Evolutionary conservation across 2,329 filamentous ascomycete species (phyloP).

Genomic region (Penicillium glabrum): DNA sequence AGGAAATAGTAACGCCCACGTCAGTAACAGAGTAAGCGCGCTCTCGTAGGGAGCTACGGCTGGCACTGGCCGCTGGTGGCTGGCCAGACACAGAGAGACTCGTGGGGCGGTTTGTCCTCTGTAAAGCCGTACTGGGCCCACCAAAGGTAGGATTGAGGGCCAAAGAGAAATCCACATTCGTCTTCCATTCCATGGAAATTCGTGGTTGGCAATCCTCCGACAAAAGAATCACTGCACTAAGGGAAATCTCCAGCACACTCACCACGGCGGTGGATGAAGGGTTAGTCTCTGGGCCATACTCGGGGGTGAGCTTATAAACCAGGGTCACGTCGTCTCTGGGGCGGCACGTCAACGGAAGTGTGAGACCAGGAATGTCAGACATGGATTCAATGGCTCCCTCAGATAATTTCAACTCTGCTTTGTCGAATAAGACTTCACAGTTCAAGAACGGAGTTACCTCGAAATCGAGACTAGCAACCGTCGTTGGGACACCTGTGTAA

Average conservation of each 20-base stretch:
- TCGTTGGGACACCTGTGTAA: slow-evolving; percentile 44
- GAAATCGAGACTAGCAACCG: slow-evolving; percentile 56
- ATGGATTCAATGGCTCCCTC: slow-evolving; percentile 50
- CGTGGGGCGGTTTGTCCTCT: slow-evolving; percentile 46
- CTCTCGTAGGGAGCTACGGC: slow-evolving; percentile 37
- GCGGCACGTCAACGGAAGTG: slow-evolving; percentile 43
- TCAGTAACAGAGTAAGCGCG: slow-evolving; percentile 41
- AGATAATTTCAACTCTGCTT: slow-evolving; percentile 47
- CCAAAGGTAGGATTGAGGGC: slow-evolving; percentile 49
- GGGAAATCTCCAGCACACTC: slow-evolving; percentile 47
- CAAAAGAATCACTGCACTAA: slow-evolving; percentile 44
- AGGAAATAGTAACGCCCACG: slow-evolving; percentile 55
- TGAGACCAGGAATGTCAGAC: slow-evolving; percentile 35
- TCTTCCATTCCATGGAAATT: slow-evolving; percentile 51
- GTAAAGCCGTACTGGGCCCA: slow-evolving; percentile 45
- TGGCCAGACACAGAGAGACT: slow-evolving; percentile 40
- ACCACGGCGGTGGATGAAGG: slow-evolving; percentile 39
- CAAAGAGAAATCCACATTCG: slow-evolving; percentile 50
- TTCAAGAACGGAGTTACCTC: slow-evolving; percentile 55
- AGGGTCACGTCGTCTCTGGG: slow-evolving; percentile 59
- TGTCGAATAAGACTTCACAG: slow-evolving; percentile 51
- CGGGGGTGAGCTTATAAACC: slow-evolving; percentile 53
- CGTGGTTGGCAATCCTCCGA: slow-evolving; percentile 43
- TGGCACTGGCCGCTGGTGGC: slow-evolving; percentile 20
- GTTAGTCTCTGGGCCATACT: slow-evolving; percentile 36